phyloP scores from a whole-genome alignment of 345 rosid genomes.

The Erysimum cheiranthoides region DNA sequence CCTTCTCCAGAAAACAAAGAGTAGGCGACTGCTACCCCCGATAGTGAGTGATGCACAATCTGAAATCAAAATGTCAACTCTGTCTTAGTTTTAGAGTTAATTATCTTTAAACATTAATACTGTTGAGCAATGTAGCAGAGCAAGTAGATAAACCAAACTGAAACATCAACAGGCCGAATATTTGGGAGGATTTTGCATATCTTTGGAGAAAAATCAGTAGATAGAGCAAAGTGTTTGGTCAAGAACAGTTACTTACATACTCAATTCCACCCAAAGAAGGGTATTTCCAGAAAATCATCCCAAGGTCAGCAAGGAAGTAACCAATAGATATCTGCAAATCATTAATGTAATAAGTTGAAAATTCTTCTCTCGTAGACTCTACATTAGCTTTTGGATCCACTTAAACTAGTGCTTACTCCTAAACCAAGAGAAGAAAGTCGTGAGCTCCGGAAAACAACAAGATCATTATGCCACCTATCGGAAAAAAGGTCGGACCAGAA shows the following conservation, averaged over 20 bases:
- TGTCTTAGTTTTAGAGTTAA: conserved; percentile 12
- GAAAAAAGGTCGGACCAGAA: conserved; percentile 85
- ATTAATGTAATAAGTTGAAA: not conserved
- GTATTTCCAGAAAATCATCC: conserved; percentile 83
- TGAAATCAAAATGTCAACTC: conserved; percentile 49
- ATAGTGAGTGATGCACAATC: conserved; percentile 84
- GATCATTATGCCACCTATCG: conserved; percentile 57
- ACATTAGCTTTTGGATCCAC: not conserved
- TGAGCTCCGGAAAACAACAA: conserved; percentile 69
- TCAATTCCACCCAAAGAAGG: conserved; percentile 91
- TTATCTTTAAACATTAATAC: conserved; percentile 1
- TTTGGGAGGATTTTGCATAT: not conserved
- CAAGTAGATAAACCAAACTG: conserved; percentile 4
- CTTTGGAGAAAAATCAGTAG: not conserved
- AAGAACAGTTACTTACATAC: conserved; percentile 65
- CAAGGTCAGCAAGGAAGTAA: conserved; percentile 84
- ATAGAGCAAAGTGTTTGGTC: conserved; percentile 11
- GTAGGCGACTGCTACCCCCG: conserved; percentile 78
- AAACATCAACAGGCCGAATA: not conserved
- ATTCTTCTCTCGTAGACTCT: conserved; percentile 6
- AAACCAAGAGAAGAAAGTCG: conserved; percentile 69
- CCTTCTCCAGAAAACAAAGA: conserved; percentile 88
- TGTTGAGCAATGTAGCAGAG: not conserved
- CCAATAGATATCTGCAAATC: conserved; percentile 81
- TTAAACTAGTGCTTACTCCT: conserved; percentile 58